Base-by-base conservation (phyloP, 2,329 filamentous ascomycete genomes). In the Mariannaea elegans region DNA sequence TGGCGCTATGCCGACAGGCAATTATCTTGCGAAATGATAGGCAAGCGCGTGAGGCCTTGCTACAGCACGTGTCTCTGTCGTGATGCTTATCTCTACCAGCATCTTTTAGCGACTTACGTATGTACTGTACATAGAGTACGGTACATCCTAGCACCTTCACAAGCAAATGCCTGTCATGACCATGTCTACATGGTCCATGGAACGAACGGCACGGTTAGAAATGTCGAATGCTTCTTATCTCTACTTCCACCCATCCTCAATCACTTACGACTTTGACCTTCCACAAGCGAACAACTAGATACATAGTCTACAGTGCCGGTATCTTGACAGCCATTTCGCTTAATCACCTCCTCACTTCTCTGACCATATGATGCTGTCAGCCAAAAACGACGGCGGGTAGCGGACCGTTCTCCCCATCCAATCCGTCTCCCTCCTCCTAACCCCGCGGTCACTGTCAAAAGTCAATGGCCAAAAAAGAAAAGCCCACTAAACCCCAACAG, bases 341-440 rank as follows among this genome's bases (percentile, higher is more conserved):
- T 19, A 39, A 39, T 39, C 16, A 16, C 36, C 24, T 38, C 36
- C 36, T 36, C 32, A 13, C 36, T 38, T 18, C 24, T 6, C 24
- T 6, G 24, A 4, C 32, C 7, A 34, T 14, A 10, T 13, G 9
- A 34, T 10, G 4, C 9, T 34, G 36, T 18, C n/a, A 6, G 10
- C 41, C 21, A 44, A n/a, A 12, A 10, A 31, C n/a, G n/a, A 53
- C 34, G 36, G 56, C 56, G 56, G 55, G 55, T 58, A 47, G 55
- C 55, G 55, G 39, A 52, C 55, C 55, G 47, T 58, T 52, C 12
- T 5, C 16, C 10, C 41, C 39, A 34, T 45, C 5, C 23, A 8
- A 41, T 18, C 47, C 31, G 9, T 12, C 41, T 12, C 21, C 41
- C 21, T 10, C 19, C 21, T 41, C 29, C 14, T 23, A 34, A 31